Base-by-base conservation (phyloP, 169 alveolate species). In the Eimeria falciformis region DNA sequence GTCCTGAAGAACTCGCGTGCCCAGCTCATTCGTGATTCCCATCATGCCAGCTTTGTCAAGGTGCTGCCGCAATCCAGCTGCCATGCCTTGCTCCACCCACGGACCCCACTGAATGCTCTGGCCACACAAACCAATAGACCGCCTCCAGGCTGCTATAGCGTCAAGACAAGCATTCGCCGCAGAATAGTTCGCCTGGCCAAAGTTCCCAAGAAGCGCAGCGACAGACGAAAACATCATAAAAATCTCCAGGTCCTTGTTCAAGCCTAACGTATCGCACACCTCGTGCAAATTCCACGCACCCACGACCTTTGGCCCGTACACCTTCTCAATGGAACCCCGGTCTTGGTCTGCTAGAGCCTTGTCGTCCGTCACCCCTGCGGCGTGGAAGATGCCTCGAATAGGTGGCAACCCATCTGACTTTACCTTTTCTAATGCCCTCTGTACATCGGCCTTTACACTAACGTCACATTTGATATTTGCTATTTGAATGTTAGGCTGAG, bases 31-130 rank as follows among this genome's bases (percentile, higher is more conserved):
- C 29, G 92, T 87, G 37, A 95, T 92, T 3, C 96, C 96, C 83
- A 92, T 62, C 95, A 95, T 93, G 33, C 97, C 97, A 18, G 92
- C 95, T 77, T 95, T 95, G 69, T 88, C 97, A 37, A 95, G 37
- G 45, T 91, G 96, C 90, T 91, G 95, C 55, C 68, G 33, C 78
- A 94, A 53, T 23, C 82, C 95, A 25, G 94, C 91, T 0, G 95
- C 95, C 95, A 93, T 93, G 0, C 95, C 95, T 66, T 93, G 95
- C 77, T 93, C 95, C 21, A 82, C 62, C 97, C 97, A 95, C 47
- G 96, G 96, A 3, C 97, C 97, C 97, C 97, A 95, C 81, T 95
- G 97, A 75, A 95, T 90, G 68, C 95, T 92, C 83, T 90, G 94
- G 21, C 95, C 94, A 23, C 94, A 75, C 47, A 95, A 73, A 17